A percentile compares a stretch with the other conserved stretches of the same genome.
These are phyloP conservation scores for Cercospora sesami DNA, from an alignment of 2,329 filamentous ascomycete species.

Conservation along the genomic window DNA sequence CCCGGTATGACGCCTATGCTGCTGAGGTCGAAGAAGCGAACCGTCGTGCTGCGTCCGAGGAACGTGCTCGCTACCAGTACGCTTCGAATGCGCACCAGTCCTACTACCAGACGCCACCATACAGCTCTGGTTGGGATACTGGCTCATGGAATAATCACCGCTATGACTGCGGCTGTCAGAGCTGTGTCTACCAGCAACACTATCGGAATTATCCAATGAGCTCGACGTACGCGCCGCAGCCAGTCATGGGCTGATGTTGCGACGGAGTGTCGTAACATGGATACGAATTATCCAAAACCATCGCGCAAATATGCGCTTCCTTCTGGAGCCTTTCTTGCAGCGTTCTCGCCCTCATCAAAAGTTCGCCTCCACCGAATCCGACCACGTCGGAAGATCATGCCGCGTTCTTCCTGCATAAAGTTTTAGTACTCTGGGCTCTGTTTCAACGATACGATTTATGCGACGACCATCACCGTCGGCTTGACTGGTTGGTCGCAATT, in stretches of 20 bases:
- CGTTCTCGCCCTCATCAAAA: conserved; percentile 21
- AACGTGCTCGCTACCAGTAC: conserved; percentile 38
- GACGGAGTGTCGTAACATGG: background rate
- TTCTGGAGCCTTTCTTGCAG: conserved; percentile 12
- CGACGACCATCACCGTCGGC: background rate
- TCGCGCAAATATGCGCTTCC: background rate
- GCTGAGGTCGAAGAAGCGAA: conserved; percentile 35
- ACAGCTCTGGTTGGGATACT: conserved; percentile 39
- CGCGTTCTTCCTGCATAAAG: conserved; percentile 18
- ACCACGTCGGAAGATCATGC: conserved; percentile 15
- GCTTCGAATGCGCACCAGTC: conserved; percentile 29
- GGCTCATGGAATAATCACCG: conserved; percentile 38
- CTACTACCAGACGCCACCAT: conserved; percentile 35
- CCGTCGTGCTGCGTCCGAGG: conserved; percentile 34
- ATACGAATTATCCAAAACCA: background rate
- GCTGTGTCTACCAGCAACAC: conserved; percentile 39
- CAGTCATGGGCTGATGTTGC: conserved; percentile 11
- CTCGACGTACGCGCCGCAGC: conserved; percentile 30
- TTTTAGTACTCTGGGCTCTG: conserved; percentile 9
- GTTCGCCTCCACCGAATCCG: conserved; percentile 10
- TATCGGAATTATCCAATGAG: conserved; percentile 39
- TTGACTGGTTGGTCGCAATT: background rate
- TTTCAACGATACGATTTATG: conserved; percentile 9
- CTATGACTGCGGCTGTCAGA: conserved; percentile 40
- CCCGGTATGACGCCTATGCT: conserved; percentile 32